Conservation (phyloP, 1,139 yeast species). For the Candida neerlandica region DNA sequence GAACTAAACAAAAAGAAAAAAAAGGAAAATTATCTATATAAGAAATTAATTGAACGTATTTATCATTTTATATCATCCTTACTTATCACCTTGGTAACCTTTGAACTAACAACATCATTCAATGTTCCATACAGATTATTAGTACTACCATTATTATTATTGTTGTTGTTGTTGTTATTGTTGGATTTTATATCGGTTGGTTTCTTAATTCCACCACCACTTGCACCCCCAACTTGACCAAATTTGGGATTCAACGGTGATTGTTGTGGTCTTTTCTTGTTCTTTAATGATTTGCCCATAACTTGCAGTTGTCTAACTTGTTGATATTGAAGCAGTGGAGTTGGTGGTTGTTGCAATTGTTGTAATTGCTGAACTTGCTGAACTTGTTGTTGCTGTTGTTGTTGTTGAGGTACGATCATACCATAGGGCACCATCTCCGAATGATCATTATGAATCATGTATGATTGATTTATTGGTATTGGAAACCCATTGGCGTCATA, state of each 20-base stretch:
- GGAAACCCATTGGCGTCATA: conserved; percentile 13
- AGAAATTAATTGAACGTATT: not conserved
- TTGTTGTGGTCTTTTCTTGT: conserved; percentile 5
- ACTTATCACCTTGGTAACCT: conserved; percentile 11
- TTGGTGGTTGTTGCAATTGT: conserved; percentile 7
- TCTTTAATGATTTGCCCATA: not conserved
- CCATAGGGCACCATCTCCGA: conserved; percentile 10
- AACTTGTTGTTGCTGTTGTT: conserved; percentile 3
- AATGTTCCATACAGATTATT: conserved; percentile 4
- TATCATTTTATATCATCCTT: conserved; percentile 6
- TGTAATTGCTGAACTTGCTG: conserved; percentile 5
- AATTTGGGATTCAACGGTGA: not conserved
- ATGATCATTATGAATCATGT: conserved; percentile 12
- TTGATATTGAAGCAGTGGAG: not conserved
- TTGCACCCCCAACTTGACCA: not conserved
- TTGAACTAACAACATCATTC: conserved; percentile 16
- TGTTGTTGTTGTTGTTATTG: conserved; percentile 2
- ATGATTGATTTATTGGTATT: conserved; percentile 9
- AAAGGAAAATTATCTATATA: not conserved
- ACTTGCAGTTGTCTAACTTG: conserved; percentile 3
- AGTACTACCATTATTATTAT: not conserved
- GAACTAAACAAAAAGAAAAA: not conserved
- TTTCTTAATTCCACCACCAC: conserved; percentile 10
- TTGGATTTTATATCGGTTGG: not conserved
- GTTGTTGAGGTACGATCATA: not conserved